Conservation (phyloP, 2,329 filamentous ascomycete species). For the Huntiella decipiens region DNA sequence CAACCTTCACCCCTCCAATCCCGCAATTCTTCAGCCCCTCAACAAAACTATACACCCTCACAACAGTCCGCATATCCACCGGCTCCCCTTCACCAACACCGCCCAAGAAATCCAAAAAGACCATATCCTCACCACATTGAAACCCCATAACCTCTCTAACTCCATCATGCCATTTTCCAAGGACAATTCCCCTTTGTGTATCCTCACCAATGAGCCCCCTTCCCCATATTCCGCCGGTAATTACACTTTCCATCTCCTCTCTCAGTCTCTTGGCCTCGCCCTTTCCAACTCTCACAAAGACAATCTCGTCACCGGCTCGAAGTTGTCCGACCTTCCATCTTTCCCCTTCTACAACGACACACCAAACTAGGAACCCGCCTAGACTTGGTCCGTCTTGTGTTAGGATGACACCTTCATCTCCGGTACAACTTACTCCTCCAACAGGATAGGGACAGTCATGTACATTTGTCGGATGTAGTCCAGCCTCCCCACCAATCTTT, state of each 20-base stretch:
- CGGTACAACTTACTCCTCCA: slow-evolving; percentile 25
- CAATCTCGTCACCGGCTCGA: slow-evolving; percentile 21
- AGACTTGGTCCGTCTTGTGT: slow-evolving; percentile 23
- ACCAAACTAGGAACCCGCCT: slow-evolving; percentile 23
- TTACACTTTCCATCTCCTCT: background rate
- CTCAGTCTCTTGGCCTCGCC: slow-evolving; percentile 12
- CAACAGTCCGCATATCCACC: slow-evolving; percentile 19
- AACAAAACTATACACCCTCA: slow-evolving; percentile 19
- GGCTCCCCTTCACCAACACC: slow-evolving; percentile 12
- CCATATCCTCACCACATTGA: slow-evolving; percentile 19
- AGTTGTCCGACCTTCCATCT: slow-evolving; percentile 25
- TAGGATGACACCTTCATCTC: slow-evolving; percentile 23
- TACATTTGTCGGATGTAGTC: slow-evolving; percentile 24
- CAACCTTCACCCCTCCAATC: slow-evolving; percentile 17
- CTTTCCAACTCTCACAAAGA: slow-evolving; percentile 17
- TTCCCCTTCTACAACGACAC: slow-evolving; percentile 20
- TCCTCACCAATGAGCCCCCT: background rate
- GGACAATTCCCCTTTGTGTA: background rate
- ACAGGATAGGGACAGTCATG: slow-evolving; percentile 22
- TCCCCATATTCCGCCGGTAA: background rate
- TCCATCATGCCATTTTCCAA: background rate
- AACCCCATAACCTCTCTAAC: slow-evolving; percentile 13
- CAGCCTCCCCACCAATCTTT: slow-evolving; percentile 20
- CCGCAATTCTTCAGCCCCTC: slow-evolving; percentile 16
- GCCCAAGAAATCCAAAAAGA: slow-evolving; percentile 20